phyloP scores from a whole-genome alignment of 1,139 yeast genomes.

The Hanseniaspora uvarum region DNA sequence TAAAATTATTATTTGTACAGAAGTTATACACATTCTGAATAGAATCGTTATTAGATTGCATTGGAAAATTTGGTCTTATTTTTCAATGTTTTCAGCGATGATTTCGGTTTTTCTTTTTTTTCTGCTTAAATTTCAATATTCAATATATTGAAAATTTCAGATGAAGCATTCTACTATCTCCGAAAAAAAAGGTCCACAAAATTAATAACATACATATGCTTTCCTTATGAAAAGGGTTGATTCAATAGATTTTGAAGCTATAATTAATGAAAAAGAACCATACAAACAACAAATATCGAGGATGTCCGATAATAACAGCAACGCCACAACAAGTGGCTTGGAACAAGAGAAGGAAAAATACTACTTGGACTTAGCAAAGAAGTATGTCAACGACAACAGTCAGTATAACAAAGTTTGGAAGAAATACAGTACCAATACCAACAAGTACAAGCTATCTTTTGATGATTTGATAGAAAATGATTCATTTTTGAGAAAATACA shows the following conservation, averaged over 20 bases:
- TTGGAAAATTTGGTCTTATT: not conserved
- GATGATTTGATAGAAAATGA: constrained; percentile 25
- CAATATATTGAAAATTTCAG: not conserved
- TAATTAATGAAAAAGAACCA: too few species aligned
- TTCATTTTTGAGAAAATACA: constrained; percentile 29
- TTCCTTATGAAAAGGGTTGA: too few species aligned
- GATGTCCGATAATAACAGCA: constrained; percentile 11
- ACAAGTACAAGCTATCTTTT: constrained; percentile 27
- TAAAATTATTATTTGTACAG: not conserved
- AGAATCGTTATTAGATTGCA: not conserved
- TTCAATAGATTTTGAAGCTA: too few species aligned
- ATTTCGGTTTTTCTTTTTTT: not conserved
- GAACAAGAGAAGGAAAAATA: constrained; percentile 23
- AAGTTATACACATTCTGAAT: not conserved
- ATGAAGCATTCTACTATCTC: not conserved
- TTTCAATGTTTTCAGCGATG: not conserved
- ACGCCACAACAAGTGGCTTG: not conserved
- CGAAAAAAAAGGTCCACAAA: not conserved
- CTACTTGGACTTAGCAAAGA: constrained; percentile 25
- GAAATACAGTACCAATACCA: not conserved
- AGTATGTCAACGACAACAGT: constrained; percentile 28
- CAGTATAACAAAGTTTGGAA: constrained; percentile 13
- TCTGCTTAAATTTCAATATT: not conserved
- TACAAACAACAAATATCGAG: not conserved
- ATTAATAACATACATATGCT: too few species aligned